A percentile compares a stretch with the other conserved stretches of the same genome.
Evolutionary conservation across 805 yeast genomes (phyloP).

Genomic region (Citeromyces nyonsensis): DNA sequence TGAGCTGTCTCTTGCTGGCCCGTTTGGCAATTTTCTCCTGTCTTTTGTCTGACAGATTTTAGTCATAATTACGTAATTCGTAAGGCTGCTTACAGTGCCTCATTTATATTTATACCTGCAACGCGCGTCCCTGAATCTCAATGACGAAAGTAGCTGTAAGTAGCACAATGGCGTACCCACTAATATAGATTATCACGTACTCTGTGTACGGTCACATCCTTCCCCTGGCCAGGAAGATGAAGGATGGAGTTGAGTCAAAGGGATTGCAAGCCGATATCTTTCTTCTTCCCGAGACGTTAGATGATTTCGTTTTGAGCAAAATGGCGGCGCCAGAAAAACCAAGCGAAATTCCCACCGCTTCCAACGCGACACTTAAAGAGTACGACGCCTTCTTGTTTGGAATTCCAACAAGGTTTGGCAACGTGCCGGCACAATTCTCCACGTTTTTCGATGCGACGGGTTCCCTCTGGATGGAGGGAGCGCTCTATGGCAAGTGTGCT

Average conservation of each 20-base stretch:
- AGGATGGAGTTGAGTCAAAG: constrained; percentile 53
- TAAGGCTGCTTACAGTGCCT: too few species aligned
- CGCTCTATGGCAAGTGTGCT: constrained; percentile 57
- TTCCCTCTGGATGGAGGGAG: constrained; percentile 65
- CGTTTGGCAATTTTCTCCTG: too few species aligned
- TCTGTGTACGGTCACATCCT: constrained; percentile 70
- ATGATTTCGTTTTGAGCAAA: constrained; percentile 34
- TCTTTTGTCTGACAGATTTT: not conserved
- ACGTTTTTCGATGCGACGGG: constrained; percentile 71
- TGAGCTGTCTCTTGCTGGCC: too few species aligned
- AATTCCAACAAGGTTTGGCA: constrained; percentile 77
- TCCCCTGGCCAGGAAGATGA: constrained; percentile 47
- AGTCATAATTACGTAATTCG: too few species aligned
- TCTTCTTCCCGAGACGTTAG: constrained; percentile 66
- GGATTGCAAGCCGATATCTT: constrained; percentile 57
- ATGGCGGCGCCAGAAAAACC: constrained; percentile 57
- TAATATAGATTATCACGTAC: constrained; percentile 32
- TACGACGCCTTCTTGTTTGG: constrained; percentile 82
- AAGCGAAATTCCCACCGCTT: constrained; percentile 40
- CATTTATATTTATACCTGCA: too few species aligned
- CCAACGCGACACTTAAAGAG: constrained; percentile 36
- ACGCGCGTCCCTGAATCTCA: too few species aligned
- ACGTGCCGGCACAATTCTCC: constrained; percentile 63
- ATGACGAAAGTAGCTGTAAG: too few species aligned
- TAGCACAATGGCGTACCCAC: too few species aligned